Evolutionary conservation across 2,329 filamentous ascomycete species (phyloP), one percentile per base, ranked within the genome.

Genomic region (Sarocladium oryzae): DNA sequence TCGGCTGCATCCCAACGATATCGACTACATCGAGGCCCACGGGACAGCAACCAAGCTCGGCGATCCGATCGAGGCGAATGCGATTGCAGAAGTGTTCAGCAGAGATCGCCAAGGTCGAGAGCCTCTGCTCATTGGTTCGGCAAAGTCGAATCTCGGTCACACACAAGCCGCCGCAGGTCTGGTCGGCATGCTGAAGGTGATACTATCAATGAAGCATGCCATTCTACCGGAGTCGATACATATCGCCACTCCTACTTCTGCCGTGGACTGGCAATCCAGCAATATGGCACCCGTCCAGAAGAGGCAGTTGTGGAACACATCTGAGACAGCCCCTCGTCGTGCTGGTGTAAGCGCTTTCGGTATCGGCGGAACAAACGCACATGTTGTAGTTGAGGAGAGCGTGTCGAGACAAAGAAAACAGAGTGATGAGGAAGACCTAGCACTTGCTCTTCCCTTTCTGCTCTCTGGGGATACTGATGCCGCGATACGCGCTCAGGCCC

Each of bases 81-180:
- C 57, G 13, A 58, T 63, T 18, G 56, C 52, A 5, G 35, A 37
- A 11, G 54, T 56, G 7, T 56, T 62, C 38, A 37, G 38, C 23
- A 49, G 54, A 4, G 41, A 55, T 4, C 59, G 61, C 10, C 4
- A 48, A 20, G 28, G 43, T 48, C 43, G 28, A 48, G 28, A 48
- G 24, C 43, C 43, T 18, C 26, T 48, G 26, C 28, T 32, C 16
- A 26, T 48, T 21, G 43, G 83, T 5, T 73, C 81, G 0, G 74
- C 81, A 16, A 87, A 87, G 60, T 75, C 80, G 2, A 85, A 85
- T 45, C 65, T 85, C 2, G 82, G 82, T 1, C 82, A 86, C 61
- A 75, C 78, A 28, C 79, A 84, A 58, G 78, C 79, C 2, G 79
- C 79, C 8, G 81, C 81, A 2, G 81, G 81, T 43, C 69, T 74